phyloP scores from a whole-genome alignment of 1,284 basidiomycete species.

The Boletus sp. region DNA sequence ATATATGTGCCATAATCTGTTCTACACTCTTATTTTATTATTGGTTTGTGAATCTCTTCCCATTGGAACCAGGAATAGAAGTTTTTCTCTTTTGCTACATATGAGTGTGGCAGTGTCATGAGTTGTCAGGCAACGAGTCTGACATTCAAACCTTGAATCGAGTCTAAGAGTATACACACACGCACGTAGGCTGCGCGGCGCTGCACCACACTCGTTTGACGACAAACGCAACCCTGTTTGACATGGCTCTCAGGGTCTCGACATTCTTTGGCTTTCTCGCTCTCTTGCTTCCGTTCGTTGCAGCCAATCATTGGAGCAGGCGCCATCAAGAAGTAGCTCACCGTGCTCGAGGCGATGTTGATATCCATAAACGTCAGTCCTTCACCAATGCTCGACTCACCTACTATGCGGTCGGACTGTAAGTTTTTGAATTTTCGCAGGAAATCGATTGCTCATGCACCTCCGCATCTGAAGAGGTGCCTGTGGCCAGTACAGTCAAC shows the following conservation, averaged over 20 bases:
- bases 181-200: constrained; percentile 14
- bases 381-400: constrained; percentile 39
- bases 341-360: constrained; percentile 39
- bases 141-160: too few relatives aligned
- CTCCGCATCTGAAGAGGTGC: constrained; percentile 41
- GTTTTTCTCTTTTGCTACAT: not conserved
- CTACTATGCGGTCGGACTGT: constrained; percentile 57
- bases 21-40: not conserved
- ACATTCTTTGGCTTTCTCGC: constrained; percentile 26
- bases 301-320: constrained; percentile 33
- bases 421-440: constrained; percentile 23
- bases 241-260: constrained; percentile 17
- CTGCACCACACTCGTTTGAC: constrained; percentile 24
- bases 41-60: not conserved
- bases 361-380: constrained; percentile 36
- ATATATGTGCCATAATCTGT: constrained; percentile 4
- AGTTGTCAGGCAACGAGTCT: constrained; percentile 20
- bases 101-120: constrained; percentile 17
- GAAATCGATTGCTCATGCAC: constrained; percentile 2
- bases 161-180: not conserved
- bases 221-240: not conserved
- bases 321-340: constrained; percentile 45
- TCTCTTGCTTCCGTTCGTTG: constrained; percentile 37
- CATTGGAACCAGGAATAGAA: too few relatives aligned
- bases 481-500: constrained; percentile 47